These are phyloP conservation scores for Lichtheimia ramosa DNA, from an alignment of 371 early-diverging fungal genomes.

Conservation along the genomic window DNA sequence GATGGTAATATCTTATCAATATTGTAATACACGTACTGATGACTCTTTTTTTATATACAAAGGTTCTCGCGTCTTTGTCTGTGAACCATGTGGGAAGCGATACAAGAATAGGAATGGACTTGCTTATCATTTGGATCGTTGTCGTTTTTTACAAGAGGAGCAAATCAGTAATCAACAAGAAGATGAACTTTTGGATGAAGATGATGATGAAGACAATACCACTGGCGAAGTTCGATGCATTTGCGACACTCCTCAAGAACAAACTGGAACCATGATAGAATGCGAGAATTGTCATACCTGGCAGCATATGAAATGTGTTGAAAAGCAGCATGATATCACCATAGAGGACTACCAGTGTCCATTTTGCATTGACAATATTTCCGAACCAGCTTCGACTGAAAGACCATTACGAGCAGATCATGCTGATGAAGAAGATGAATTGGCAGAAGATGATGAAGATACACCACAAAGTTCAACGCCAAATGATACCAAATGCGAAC, in stretches of 20 bases:
- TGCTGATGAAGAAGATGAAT: constrained; percentile 12
- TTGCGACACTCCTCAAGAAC: constrained; percentile 39
- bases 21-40: background rate
- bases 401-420: background rate
- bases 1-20: constrained; percentile 24
- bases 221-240: constrained; percentile 36
- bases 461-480: background rate
- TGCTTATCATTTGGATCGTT: constrained; percentile 45
- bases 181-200: constrained; percentile 19
- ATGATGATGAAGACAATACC: constrained; percentile 22
- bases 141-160: constrained; percentile 42
- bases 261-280: constrained; percentile 43
- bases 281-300: constrained; percentile 52
- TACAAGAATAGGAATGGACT: constrained; percentile 50
- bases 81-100: constrained; percentile 47
- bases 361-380: constrained; percentile 26
- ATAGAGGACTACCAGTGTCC: constrained; percentile 50
- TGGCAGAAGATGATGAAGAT: constrained; percentile 9
- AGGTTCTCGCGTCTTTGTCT: constrained; percentile 28
- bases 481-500: background rate
- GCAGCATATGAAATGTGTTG: constrained; percentile 50
- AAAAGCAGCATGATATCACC: constrained; percentile 27
- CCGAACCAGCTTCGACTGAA: background rate
- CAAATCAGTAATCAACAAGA: constrained; percentile 43
- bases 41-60: background rate